Evolutionary conservation across 1,284 basidiomycete genomes (phyloP).

Genomic region (Austroboletus novae-zelandiae): DNA sequence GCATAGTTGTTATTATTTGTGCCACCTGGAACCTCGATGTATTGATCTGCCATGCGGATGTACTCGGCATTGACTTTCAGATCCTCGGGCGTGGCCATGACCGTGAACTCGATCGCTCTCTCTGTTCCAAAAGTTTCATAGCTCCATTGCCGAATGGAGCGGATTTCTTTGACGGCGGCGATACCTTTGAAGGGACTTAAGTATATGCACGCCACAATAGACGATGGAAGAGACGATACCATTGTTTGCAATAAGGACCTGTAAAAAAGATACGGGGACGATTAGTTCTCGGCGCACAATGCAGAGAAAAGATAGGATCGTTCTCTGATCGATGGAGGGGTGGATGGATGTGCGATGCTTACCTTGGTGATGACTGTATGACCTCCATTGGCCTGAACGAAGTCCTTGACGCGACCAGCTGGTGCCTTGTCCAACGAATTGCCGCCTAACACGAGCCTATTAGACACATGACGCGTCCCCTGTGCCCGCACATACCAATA

Average conservation of each 20-base stretch:
- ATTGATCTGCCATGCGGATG: constrained; percentile 99
- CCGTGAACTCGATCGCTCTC: constrained; percentile 95
- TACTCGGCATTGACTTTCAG: constrained; percentile 99
- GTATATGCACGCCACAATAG: constrained; percentile 18
- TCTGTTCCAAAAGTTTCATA: constrained; percentile 99
- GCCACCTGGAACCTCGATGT: constrained; percentile 98
- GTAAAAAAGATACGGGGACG: neutral
- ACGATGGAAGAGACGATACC: constrained; percentile 45
- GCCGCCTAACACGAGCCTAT: constrained; percentile 61
- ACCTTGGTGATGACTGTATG: constrained; percentile 99
- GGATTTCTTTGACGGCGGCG: constrained; percentile 98
- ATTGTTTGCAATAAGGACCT: constrained; percentile 97
- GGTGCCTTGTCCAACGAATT: constrained; percentile 87
- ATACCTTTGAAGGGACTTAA: constrained; percentile 62
- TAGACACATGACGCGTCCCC: constrained; percentile 14
- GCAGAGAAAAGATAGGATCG: neutral
- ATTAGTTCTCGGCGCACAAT: constrained; percentile 11
- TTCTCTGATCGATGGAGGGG: constrained; percentile 6
- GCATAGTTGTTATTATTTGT: constrained; percentile 99
- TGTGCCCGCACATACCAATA: constrained; percentile 57
- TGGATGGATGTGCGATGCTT: constrained; percentile 25
- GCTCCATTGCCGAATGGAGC: constrained; percentile 98
- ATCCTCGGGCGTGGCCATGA: constrained; percentile 99
- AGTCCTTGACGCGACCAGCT: constrained; percentile 81
- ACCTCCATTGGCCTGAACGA: constrained; percentile 89